A percentile compares a stretch with the other conserved stretches of the same genome.
These are phyloP conservation scores for Penicillium hordei DNA, from an alignment of 2,329 filamentous ascomycete species.

Conservation along the genomic window DNA sequence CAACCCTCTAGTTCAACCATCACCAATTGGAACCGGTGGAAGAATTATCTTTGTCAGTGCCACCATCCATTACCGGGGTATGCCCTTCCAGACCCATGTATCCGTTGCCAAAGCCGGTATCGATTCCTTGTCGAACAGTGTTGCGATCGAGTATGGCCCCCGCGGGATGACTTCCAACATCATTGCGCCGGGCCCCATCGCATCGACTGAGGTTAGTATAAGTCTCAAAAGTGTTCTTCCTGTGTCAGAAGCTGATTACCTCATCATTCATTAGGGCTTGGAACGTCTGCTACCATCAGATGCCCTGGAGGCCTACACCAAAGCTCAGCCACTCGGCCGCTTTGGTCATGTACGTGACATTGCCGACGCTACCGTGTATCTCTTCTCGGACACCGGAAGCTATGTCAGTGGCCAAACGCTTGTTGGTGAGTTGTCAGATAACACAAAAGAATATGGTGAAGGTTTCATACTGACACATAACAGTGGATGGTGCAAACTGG, in stretches of 20 bases:
- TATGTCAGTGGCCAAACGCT: slow-evolving; percentile 82
- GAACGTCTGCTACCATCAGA: slow-evolving; percentile 60
- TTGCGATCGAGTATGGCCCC: slow-evolving; percentile 87
- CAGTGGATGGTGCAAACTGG: slow-evolving; percentile 46
- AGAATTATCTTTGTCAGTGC: slow-evolving; percentile 89
- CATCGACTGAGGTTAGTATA: slow-evolving; percentile 64
- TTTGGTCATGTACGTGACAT: slow-evolving; percentile 83
- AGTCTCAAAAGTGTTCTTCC: too few species aligned
- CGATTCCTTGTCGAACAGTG: slow-evolving; percentile 75
- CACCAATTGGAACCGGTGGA: slow-evolving; percentile 64
- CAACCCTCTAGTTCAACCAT: slow-evolving; percentile 27
- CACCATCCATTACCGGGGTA: slow-evolving; percentile 85
- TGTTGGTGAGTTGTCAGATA: slow-evolving; percentile 51
- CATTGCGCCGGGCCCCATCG: slow-evolving; percentile 83
- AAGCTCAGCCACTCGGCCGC: slow-evolving; percentile 68
- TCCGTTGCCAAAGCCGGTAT: slow-evolving; percentile 87
- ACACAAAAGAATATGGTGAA: neutral
- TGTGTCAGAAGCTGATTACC: neutral
- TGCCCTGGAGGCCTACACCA: slow-evolving; percentile 48
- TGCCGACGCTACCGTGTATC: slow-evolving; percentile 83
- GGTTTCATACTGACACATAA: neutral
- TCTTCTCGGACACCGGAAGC: slow-evolving; percentile 82
- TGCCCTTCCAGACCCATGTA: slow-evolving; percentile 85
- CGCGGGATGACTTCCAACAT: slow-evolving; percentile 83
- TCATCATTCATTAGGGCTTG: slow-evolving; percentile 54